These are phyloP conservation scores for Fusarium liriodendri DNA, from an alignment of 2,329 filamentous ascomycete genomes.

Conservation along the genomic window DNA sequence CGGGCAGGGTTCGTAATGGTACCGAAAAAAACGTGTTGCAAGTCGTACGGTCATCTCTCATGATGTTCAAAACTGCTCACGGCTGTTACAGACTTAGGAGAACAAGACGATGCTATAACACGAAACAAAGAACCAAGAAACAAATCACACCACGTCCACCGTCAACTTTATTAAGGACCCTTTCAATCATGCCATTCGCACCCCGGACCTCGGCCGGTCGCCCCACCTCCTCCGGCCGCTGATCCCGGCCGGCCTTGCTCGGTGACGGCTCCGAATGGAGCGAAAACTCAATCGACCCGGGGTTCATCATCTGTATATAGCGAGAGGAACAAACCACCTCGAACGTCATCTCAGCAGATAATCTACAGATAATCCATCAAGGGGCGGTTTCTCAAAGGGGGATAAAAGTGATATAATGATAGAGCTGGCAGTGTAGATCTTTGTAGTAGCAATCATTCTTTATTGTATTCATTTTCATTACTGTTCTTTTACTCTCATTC, in stretches of 20 bases:
- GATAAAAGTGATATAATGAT: background rate
- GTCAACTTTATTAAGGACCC: conserved; percentile 2
- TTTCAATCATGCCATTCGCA: background rate
- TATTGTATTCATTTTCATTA: background rate
- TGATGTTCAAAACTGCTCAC: background rate
- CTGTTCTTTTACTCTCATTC: background rate
- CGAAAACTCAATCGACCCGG: conserved; percentile 1
- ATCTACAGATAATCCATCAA: background rate
- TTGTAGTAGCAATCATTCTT: background rate
- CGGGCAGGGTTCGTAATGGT: background rate
- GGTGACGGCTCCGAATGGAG: conserved; percentile 14
- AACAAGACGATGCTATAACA: background rate
- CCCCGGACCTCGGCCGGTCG: background rate
- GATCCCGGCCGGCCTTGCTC: conserved; percentile 7
- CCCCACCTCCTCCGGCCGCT: background rate
- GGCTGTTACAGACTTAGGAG: conserved; percentile 6
- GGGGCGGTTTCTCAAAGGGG: background rate
- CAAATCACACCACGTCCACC: background rate
- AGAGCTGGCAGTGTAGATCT: background rate
- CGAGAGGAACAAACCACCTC: conserved; percentile 1
- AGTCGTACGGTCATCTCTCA: background rate
- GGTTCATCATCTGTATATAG: background rate
- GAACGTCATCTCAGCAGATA: conserved; percentile 10
- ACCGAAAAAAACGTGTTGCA: background rate
- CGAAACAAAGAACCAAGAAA: background rate